These are phyloP conservation scores for Tausonia pullulans DNA, from an alignment of 1,284 basidiomycete genomes.

Conservation along the genomic window DNA sequence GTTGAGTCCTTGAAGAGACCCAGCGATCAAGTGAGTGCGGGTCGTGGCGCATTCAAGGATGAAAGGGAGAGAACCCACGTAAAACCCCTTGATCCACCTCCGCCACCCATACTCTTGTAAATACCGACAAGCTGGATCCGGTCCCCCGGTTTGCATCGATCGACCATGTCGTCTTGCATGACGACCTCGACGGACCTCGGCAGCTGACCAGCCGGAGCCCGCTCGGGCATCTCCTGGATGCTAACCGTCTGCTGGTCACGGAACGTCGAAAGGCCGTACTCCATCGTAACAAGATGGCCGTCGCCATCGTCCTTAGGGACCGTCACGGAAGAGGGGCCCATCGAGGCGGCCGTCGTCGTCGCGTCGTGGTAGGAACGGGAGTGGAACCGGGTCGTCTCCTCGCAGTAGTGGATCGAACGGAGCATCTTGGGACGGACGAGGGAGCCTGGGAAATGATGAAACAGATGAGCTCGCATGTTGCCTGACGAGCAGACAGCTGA, in stretches of 20 bases:
- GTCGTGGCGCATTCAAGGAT: neutral
- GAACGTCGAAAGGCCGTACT: slow-evolving; percentile 87
- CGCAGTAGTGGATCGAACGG: slow-evolving; percentile 91
- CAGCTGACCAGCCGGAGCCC: slow-evolving; percentile 91
- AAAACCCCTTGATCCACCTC: slow-evolving; percentile 73
- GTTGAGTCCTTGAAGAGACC: slow-evolving; percentile 55
- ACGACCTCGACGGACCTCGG: slow-evolving; percentile 93
- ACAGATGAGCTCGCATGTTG: neutral
- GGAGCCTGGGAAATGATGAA: slow-evolving; percentile 42
- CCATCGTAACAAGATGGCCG: slow-evolving; percentile 74
- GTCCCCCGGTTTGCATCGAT: slow-evolving; percentile 95
- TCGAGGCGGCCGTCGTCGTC: slow-evolving; percentile 60
- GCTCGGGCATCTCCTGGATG: slow-evolving; percentile 99
- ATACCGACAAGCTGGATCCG: slow-evolving; percentile 93
- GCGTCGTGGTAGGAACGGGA: slow-evolving; percentile 86
- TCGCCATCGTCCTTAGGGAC: slow-evolving; percentile 87
- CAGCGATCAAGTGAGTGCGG: neutral
- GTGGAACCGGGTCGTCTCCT: slow-evolving; percentile 72
- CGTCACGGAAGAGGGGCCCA: slow-evolving; percentile 39
- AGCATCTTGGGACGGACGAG: slow-evolving; percentile 98
- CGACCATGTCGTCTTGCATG: slow-evolving; percentile 92
- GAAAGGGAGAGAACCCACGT: slow-evolving; percentile 51
- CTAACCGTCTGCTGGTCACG: slow-evolving; percentile 94
- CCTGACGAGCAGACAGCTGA: neutral
- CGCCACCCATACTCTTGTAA: slow-evolving; percentile 84